Evolutionary conservation across 1,139 yeast genomes (phyloP), one percentile per base, ranked within the genome.

Genomic region (Blastobotrys malaysiensis): DNA sequence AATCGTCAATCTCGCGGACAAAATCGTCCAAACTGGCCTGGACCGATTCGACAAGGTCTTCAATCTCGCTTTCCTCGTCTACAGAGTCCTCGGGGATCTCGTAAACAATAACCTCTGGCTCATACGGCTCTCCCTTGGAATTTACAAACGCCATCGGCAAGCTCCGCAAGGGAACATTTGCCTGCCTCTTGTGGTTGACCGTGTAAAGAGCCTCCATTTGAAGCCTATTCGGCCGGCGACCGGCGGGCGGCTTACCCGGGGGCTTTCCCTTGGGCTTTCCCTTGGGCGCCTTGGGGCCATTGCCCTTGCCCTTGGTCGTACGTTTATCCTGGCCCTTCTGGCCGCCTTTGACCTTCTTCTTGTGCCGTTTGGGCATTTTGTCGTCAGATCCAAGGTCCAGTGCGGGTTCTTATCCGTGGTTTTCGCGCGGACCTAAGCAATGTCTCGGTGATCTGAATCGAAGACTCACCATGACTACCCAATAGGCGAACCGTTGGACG

Each of bases 11-110:
- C n/a, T n/a, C n/a, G n/a, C n/a, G n/a, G n/a, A 54, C 53, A 19
- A 46, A 49, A 7, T 47, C 55, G n/a, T 54, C 60, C 39, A 51
- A 55, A 20, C 57, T 57, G 13, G 49, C 58, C 16, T 54, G 58
- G 18, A 49, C 51, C 7, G 53, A 60, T 16, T 56, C 55, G 20
- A 45, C 59, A 39, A 57, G 58, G 5, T 22, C 26, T 26, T 26
- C 31, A 9, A 26, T 26, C 11, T 26, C 31, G 31, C 26, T 22
- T 5, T 22, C 26, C 11, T 26, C 31, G 31, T 7, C 7, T 5
- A 5, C 26, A 22, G 27, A 20, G 18, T 56, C 55, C 18, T 56
- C 26, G 14, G 48, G 24, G 13, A 19, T 20, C 20, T 51, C 55
- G 20, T 46, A 46, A 16, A 52, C 47, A 9, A 44, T 45, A n/a